These are phyloP conservation scores for Helenozyma baotianmanensis DNA, from an alignment of 805 yeast species.

Conservation along the genomic window DNA sequence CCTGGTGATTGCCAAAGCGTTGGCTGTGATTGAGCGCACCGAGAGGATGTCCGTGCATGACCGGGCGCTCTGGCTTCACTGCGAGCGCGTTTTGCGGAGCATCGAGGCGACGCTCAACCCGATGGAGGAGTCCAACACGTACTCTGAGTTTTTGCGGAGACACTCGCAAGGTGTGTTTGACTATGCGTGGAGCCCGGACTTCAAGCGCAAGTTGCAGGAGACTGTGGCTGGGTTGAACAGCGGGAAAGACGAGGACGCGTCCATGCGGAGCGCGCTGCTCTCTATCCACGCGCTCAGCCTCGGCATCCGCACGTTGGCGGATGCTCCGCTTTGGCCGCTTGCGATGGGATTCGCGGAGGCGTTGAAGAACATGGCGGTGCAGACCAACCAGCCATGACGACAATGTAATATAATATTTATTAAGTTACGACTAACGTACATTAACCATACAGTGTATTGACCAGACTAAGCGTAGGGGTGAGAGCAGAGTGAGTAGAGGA, in stretches of 20 bases:
- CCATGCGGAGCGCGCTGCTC: constrained; percentile 43
- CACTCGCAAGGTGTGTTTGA: constrained; percentile 61
- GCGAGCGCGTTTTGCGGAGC: constrained; percentile 54
- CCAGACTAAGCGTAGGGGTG: too few species aligned
- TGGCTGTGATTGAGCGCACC: constrained; percentile 47
- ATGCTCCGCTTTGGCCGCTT: constrained; percentile 85
- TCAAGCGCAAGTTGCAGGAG: constrained; percentile 10
- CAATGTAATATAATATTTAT: too few species aligned
- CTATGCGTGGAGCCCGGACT: constrained; percentile 11
- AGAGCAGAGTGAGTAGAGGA: too few species aligned
- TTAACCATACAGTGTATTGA: too few species aligned
- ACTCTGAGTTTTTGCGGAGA: constrained; percentile 52
- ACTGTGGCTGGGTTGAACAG: not conserved
- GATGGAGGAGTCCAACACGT: constrained; percentile 43
- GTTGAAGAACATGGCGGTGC: constrained; percentile 49
- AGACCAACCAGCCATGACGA: too few species aligned
- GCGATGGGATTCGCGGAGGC: constrained; percentile 79
- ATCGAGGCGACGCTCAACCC: constrained; percentile 57
- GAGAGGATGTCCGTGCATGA: constrained; percentile 41
- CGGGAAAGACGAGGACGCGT: constrained; percentile 31
- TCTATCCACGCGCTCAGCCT: constrained; percentile 56
- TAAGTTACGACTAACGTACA: too few species aligned
- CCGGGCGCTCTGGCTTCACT: constrained; percentile 57
- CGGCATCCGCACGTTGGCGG: constrained; percentile 74
- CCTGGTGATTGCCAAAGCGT: constrained; percentile 58